These are phyloP conservation scores for Paramecium sexaurelia DNA, from an alignment of 73 alveolate genomes.

Conservation along the genomic window DNA sequence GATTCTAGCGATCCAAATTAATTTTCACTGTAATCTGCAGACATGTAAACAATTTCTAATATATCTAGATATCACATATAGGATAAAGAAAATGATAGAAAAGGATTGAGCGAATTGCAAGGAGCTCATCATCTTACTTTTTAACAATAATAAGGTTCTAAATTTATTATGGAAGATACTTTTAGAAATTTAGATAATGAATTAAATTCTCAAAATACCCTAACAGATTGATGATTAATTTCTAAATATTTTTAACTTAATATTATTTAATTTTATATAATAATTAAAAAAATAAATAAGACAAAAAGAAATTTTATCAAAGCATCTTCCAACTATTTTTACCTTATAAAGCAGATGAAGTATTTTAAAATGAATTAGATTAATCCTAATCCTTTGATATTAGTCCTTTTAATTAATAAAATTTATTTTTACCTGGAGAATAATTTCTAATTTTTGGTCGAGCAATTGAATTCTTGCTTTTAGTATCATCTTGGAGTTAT, in stretches of 20 bases:
- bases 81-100: conserved; percentile 12
- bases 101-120: neutral
- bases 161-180: conserved; percentile 29
- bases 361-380: conserved; percentile 12
- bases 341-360: neutral
- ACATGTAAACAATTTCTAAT: neutral
- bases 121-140: neutral
- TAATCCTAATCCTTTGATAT: conserved; percentile 42
- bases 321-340: conserved; percentile 47
- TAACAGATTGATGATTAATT: neutral
- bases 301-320: neutral
- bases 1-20: neutral
- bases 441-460: conserved; percentile 38
- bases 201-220: neutral
- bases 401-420: neutral
- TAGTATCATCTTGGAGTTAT: neutral
- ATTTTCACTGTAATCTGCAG: neutral
- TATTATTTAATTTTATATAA: neutral
- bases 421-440: conserved; percentile 23
- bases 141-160: neutral
- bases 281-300: neutral
- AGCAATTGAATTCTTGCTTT: neutral
- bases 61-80: neutral
- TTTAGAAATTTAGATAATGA: conserved; percentile 45
- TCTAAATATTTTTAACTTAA: neutral